These are phyloP conservation scores for Fusarium dlaminii DNA, from an alignment of 2,329 filamentous ascomycete genomes.

Conservation along the genomic window DNA sequence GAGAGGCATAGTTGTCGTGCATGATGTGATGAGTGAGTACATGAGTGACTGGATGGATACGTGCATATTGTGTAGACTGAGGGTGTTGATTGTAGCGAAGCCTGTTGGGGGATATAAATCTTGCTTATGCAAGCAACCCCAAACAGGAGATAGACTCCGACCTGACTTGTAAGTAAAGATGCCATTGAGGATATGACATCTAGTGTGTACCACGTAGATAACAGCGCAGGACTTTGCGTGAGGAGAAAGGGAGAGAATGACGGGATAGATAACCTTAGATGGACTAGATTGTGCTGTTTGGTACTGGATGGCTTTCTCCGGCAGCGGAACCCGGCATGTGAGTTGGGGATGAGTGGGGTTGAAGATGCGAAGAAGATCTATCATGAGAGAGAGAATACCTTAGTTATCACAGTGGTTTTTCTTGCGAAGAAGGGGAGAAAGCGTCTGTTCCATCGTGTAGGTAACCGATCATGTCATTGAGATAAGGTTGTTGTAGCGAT, in stretches of 20 bases:
- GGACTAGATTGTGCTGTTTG: neutral
- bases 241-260: neutral
- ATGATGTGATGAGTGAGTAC: neutral
- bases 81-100: neutral
- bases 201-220: neutral
- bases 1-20: slow-evolving; percentile 5
- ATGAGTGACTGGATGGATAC: neutral
- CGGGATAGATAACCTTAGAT: neutral
- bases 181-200: neutral
- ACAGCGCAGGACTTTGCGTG: neutral
- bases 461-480: neutral
- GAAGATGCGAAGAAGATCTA: slow-evolving; percentile 5
- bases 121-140: neutral
- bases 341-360: neutral
- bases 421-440: neutral
- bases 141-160: neutral
- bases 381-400: neutral
- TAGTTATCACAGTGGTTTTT: neutral
- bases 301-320: slow-evolving; percentile 1
- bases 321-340: slow-evolving; percentile 23
- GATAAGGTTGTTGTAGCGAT: neutral
- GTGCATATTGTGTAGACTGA: neutral
- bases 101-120: neutral
- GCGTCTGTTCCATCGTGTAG: neutral
- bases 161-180: neutral